Conservation (phyloP, 2,329 filamentous ascomycete species). For the Orbilia oligospora region DNA sequence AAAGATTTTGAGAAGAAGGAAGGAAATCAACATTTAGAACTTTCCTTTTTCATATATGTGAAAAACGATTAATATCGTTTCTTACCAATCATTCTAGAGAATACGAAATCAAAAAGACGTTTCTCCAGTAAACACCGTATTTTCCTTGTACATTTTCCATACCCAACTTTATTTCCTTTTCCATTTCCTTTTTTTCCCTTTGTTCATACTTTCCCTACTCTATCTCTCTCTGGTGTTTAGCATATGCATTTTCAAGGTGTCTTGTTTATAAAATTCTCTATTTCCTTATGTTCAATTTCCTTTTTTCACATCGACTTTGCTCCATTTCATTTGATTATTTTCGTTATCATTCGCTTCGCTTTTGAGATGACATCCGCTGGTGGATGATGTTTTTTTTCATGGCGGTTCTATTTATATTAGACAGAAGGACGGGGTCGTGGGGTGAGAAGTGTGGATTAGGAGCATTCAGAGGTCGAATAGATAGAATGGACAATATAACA, state of each 20-base stretch:
- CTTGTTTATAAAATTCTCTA: conserved; percentile 13
- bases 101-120: conserved; percentile 19
- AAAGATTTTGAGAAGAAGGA: background rate
- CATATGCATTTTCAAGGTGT: conserved; percentile 51
- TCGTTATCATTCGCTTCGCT: conserved; percentile 10
- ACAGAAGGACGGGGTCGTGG: background rate
- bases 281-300: conserved; percentile 20
- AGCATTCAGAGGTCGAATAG: background rate
- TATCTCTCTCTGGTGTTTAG: conserved; percentile 22
- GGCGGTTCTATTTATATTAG: background rate
- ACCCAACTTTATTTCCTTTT: conserved; percentile 4
- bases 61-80: background rate
- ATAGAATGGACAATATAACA: conserved; percentile 29
- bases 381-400: conserved; percentile 33
- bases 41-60: background rate
- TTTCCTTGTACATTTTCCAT: conserved; percentile 28
- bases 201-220: conserved; percentile 27
- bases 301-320: background rate
- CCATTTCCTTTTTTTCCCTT: conserved; percentile 39
- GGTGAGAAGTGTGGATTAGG: conserved; percentile 3
- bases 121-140: conserved; percentile 3
- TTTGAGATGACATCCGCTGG: conserved; percentile 36
- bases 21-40: background rate
- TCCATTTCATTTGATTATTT: conserved; percentile 5
- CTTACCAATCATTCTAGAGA: conserved; percentile 1